Evolutionary conservation across 2,329 filamentous ascomycete genomes (phyloP).

Genomic region (Paecilomyces sp.): DNA sequence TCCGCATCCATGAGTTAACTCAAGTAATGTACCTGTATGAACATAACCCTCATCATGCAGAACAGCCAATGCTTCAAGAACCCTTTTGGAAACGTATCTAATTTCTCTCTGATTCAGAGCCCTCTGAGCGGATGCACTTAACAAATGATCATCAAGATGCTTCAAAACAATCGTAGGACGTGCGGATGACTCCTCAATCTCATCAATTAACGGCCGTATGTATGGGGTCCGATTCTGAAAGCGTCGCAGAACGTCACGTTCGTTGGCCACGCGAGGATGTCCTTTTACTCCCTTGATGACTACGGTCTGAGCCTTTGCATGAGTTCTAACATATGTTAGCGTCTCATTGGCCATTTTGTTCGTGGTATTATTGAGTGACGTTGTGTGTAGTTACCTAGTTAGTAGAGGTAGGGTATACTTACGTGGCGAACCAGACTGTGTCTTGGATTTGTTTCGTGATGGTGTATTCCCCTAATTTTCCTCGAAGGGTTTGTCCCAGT

Average conservation of each 20-base stretch:
- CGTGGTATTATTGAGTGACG: no score
- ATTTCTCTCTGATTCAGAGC: background rate
- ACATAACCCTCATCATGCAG: conserved; percentile 1
- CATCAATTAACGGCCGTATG: conserved; percentile 2
- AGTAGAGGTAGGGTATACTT: background rate
- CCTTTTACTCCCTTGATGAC: background rate
- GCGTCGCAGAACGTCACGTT: background rate
- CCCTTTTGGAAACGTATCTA: background rate
- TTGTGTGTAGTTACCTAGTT: no score
- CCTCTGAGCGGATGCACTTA: background rate
- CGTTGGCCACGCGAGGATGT: conserved; percentile 1
- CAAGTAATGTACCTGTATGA: background rate
- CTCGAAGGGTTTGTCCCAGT: background rate
- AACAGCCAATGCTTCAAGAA: background rate
- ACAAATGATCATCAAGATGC: conserved; percentile 1
- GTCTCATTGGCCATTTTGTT: no score
- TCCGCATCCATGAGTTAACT: background rate
- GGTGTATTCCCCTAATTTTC: background rate
- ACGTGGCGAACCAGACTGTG: background rate
- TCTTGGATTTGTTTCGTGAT: background rate
- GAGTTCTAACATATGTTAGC: background rate
- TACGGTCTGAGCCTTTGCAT: background rate
- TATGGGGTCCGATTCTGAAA: background rate
- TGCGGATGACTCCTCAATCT: background rate
- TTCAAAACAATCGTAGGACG: conserved; percentile 1